phyloP scores from a whole-genome alignment of 305 asterid species.

The Ajuga reptans region DNA sequence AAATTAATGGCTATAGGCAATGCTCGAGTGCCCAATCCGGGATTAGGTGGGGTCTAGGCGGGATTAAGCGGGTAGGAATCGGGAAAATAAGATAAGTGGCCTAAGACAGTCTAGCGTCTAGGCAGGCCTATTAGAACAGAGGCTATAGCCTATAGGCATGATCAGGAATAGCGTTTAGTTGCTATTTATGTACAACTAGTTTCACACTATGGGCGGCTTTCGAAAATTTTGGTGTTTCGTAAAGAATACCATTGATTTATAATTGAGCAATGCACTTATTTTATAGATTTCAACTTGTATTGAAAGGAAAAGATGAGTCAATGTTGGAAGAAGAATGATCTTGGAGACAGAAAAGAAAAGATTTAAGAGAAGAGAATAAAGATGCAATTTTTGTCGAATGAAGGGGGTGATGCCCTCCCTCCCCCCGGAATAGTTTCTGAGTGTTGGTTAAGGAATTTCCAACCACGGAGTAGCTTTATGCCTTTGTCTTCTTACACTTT shows the following conservation, averaged over 20 bases:
- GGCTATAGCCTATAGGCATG: not conserved
- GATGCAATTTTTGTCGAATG: not conserved
- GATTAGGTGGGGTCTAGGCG: too few species aligned
- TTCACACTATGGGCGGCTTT: not conserved
- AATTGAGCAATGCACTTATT: not conserved
- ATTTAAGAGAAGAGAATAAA: not conserved
- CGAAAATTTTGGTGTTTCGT: not conserved
- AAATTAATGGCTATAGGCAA: too few species aligned
- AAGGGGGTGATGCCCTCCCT: too few species aligned
- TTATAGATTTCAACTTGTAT: not conserved
- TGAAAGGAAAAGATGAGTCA: not conserved
- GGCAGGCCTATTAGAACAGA: too few species aligned
- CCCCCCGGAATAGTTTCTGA: not conserved
- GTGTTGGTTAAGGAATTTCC: not conserved
- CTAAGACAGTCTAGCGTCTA: too few species aligned
- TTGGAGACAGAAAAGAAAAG: not conserved
- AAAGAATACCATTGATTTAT: not conserved
- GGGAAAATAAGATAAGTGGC: too few species aligned
- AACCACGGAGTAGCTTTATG: not conserved
- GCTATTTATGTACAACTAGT: not conserved
- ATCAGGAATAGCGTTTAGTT: not conserved
- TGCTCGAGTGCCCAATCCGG: too few species aligned
- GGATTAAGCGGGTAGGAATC: too few species aligned
- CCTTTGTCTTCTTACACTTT: constrained; percentile 1
- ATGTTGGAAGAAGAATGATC: not conserved